Evolutionary conservation across 2,329 filamentous ascomycete genomes (phyloP).

Genomic region (Diaporthe sp.): DNA sequence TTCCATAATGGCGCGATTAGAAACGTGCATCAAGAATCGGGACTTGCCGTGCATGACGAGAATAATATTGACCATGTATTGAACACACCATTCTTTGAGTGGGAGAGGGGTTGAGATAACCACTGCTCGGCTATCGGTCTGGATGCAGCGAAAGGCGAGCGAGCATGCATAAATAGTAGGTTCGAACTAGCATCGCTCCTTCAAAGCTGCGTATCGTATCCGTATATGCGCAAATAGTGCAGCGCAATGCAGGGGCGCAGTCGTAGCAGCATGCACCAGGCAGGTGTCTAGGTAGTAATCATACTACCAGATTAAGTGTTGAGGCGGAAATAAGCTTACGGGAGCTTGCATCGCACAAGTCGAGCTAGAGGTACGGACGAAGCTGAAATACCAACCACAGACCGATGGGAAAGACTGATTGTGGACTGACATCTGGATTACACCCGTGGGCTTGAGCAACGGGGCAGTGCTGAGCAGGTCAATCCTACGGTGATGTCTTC

Average conservation of each 20-base stretch:
- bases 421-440: neutral
- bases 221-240: slow-evolving; percentile 29
- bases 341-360: slow-evolving; percentile 8
- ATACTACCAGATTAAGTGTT: neutral
- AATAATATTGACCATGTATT: neutral
- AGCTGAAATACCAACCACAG: neutral
- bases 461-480: slow-evolving; percentile 14
- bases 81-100: neutral
- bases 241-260: slow-evolving; percentile 21
- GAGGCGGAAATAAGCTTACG: slow-evolving; percentile 26
- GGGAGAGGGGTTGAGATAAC: no score
- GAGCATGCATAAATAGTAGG: neutral
- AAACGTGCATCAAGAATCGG: neutral
- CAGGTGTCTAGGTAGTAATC: slow-evolving; percentile 8
- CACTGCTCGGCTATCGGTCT: slow-evolving; percentile 2
- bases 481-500: neutral
- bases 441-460: slow-evolving; percentile 14
- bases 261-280: neutral
- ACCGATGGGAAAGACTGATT: neutral
- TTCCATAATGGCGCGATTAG: neutral
- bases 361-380: neutral
- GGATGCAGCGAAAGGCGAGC: neutral
- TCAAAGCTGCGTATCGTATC: neutral
- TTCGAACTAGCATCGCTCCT: neutral
- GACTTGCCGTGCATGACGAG: neutral